These are phyloP conservation scores for Eimeria acervulina DNA, from an alignment of 169 alveolate species.

Conservation along the genomic window DNA sequence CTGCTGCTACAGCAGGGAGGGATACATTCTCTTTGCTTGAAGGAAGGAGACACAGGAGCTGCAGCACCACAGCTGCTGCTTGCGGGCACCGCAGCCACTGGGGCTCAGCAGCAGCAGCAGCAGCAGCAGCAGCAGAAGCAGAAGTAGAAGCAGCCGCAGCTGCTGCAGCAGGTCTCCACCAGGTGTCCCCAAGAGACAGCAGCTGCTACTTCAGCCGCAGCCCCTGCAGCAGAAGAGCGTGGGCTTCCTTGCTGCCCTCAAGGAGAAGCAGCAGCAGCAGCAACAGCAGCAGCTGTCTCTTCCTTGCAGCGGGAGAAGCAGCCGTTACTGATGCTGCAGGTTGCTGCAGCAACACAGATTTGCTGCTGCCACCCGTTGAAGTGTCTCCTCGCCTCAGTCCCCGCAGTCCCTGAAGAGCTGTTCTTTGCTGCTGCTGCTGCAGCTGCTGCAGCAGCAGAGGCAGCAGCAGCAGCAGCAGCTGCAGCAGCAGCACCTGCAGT, in stretches of 20 bases:
- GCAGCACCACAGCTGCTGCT: no score
- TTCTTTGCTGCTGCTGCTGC: not conserved
- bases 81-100: no score
- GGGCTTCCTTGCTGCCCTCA: not conserved
- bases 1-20: no score
- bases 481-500: not conserved
- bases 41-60: no score
- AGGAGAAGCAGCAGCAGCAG: constrained; percentile 17
- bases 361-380: not conserved
- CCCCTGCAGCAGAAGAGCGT: not conserved
- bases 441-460: not conserved
- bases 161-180: no score
- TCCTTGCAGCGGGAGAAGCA: not conserved
- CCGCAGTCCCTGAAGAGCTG: not conserved
- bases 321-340: not conserved
- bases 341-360: not conserved
- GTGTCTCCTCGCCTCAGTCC: not conserved
- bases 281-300: not conserved
- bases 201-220: not conserved
- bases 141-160: no score
- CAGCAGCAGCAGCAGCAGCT: not conserved
- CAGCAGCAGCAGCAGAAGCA: no score
- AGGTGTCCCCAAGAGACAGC: no score
- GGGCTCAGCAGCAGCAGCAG: no score
- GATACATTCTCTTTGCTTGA: no score